These are phyloP conservation scores for Verticillium dahliae DNA, from an alignment of 2,329 filamentous ascomycete genomes.

Conservation along the genomic window DNA sequence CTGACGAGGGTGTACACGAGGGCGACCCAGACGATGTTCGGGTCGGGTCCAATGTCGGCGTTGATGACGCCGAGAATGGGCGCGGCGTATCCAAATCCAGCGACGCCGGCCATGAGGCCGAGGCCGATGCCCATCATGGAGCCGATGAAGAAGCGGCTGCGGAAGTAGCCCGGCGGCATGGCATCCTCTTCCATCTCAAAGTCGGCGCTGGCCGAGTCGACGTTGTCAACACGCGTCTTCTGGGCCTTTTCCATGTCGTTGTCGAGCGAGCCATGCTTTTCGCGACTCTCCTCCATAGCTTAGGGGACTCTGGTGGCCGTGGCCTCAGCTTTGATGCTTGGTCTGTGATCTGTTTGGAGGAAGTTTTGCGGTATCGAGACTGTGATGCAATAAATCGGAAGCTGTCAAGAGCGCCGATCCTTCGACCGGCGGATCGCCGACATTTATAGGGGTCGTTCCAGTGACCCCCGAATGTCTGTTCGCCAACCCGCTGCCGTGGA, in stretches of 20 bases:
- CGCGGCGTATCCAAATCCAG: slow-evolving; percentile 10
- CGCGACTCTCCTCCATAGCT: background rate
- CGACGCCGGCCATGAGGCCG: slow-evolving; percentile 2
- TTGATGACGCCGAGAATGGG: slow-evolving; percentile 21
- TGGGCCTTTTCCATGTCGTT: slow-evolving; percentile 3
- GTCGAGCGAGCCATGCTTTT: background rate
- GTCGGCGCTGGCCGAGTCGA: slow-evolving; percentile 1
- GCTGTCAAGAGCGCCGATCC: no score
- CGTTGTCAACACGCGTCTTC: background rate
- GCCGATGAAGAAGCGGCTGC: slow-evolving; percentile 5
- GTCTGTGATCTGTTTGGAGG: background rate
- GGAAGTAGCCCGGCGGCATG: slow-evolving; percentile 4
- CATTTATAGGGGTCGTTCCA: no score
- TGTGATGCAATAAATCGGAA: no score
- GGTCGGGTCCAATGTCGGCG: slow-evolving; percentile 25
- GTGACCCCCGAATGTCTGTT: no score
- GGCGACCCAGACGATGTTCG: slow-evolving; percentile 21
- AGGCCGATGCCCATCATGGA: slow-evolving; percentile 3
- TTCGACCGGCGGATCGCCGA: no score
- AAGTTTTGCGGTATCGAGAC: no score
- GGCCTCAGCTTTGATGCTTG: background rate
- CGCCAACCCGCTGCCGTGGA: no score
- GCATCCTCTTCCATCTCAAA: slow-evolving; percentile 13
- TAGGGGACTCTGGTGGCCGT: background rate
- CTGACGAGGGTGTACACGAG: slow-evolving; percentile 20